A percentile compares a stretch with the other conserved stretches of the same genome.
Evolutionary conservation across 257 asterid genomes (phyloP).

Genomic region (Fraxinus cuspidata): DNA sequence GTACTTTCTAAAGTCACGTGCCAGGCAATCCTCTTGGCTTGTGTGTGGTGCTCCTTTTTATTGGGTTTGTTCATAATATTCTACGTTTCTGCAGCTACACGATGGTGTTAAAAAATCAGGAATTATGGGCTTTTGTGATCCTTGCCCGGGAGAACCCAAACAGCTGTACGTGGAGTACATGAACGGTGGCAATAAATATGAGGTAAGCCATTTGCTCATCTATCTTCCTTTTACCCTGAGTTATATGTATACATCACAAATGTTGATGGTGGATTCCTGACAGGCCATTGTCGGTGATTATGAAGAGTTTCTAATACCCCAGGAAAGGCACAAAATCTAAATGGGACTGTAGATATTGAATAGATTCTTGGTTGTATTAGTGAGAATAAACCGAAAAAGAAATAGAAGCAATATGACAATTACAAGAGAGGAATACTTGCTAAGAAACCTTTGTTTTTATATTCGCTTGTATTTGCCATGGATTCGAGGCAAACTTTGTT

Average conservation of each 20-base stretch:
- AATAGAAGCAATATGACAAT: background rate
- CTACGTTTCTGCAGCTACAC: constrained; percentile 63
- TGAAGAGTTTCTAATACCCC: constrained; percentile 71
- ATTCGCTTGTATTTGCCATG: constrained; percentile 2
- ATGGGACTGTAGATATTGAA: constrained; percentile 11
- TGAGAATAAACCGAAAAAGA: background rate
- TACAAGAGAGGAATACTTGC: background rate
- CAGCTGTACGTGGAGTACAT: constrained; percentile 70
- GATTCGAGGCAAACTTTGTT: background rate
- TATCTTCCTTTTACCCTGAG: background rate
- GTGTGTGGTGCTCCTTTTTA: background rate
- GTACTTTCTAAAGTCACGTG: background rate
- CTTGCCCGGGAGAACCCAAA: constrained; percentile 90
- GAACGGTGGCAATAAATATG: constrained; percentile 47
- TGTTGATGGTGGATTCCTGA: constrained; percentile 14
- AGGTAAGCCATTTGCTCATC: constrained; percentile 49
- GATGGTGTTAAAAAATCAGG: constrained; percentile 92
- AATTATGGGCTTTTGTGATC: constrained; percentile 99
- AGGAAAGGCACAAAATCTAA: constrained; percentile 56
- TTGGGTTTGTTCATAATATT: background rate
- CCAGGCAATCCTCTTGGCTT: background rate
- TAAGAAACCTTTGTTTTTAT: background rate
- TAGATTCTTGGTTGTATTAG: background rate
- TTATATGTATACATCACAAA: constrained; percentile 10
- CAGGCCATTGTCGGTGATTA: constrained; percentile 82